phyloP scores from a whole-genome alignment of 169 alveolate genomes.

The Plasmodium ovale region DNA sequence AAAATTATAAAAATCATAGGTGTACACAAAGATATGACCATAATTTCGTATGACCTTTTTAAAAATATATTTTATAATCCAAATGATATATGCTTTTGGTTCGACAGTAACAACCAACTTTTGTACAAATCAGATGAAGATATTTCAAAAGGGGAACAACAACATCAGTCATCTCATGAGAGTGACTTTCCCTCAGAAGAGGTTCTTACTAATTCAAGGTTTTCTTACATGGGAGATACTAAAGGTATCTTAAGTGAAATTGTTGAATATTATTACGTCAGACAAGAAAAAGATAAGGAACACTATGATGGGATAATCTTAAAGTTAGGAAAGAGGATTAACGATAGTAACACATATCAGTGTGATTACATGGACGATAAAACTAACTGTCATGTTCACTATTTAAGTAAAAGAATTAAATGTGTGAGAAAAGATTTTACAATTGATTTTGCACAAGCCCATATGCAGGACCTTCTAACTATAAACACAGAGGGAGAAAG shows the following conservation, averaged over 20 bases:
- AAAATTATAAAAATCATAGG: conserved; percentile 28
- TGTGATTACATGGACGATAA: not conserved
- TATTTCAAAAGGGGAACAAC: not conserved
- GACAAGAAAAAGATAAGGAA: not conserved
- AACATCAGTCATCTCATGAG: not conserved
- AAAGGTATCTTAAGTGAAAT: conserved; percentile 68
- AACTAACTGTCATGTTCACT: not conserved
- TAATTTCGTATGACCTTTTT: conserved; percentile 24
- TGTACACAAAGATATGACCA: not conserved
- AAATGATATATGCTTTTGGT: conserved; percentile 37
- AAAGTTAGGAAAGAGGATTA: not conserved
- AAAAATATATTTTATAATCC: conserved; percentile 10
- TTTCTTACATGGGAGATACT: conserved; percentile 77
- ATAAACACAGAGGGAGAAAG: no score
- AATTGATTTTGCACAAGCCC: no score
- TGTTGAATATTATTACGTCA: conserved; percentile 32
- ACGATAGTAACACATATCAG: not conserved
- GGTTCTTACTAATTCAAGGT: conserved; percentile 10
- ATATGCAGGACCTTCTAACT: no score
- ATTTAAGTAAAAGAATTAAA: not conserved
- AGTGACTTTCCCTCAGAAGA: not conserved
- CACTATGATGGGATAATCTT: not conserved
- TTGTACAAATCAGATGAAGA: not conserved
- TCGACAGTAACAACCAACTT: conserved; percentile 46
- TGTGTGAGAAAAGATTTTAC: not conserved